A percentile compares a stretch with the other conserved stretches of the same genome.
Conservation (phyloP, 208 protist species). For the Strigomonas oncopelti region DNA sequence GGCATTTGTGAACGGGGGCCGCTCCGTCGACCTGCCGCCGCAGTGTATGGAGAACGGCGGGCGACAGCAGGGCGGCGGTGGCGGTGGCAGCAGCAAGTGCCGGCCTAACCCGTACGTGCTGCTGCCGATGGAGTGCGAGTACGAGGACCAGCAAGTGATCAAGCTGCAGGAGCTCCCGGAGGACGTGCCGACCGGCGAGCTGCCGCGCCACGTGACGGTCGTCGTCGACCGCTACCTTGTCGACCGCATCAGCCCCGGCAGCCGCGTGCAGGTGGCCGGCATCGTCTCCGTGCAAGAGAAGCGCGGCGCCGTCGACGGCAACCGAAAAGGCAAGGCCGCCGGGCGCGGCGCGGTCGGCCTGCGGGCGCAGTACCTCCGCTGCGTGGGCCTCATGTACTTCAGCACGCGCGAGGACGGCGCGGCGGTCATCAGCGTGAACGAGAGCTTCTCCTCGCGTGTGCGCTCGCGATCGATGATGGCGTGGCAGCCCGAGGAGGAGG, state of each 20-base stretch:
- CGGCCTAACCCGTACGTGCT: constrained; percentile 91
- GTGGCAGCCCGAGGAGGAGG: constrained; percentile 89
- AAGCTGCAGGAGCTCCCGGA: constrained; percentile 95
- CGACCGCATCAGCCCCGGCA: constrained; percentile 93
- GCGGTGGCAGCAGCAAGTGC: constrained; percentile 53
- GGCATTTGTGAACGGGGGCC: constrained; percentile 73
- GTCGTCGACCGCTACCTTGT: constrained; percentile 90
- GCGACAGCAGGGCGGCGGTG: constrained; percentile 22
- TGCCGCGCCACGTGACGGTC: constrained; percentile 86
- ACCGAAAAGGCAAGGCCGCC: constrained; percentile 23
- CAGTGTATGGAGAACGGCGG: constrained; percentile 85
- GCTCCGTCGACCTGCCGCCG: constrained; percentile 71
- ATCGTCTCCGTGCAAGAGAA: constrained; percentile 86
- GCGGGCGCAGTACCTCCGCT: constrained; percentile 87
- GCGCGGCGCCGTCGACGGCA: constrained; percentile 45
- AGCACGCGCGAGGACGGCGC: constrained; percentile 11
- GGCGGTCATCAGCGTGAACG: constrained; percentile 76
- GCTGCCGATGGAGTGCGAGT: constrained; percentile 90
- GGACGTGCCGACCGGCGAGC: constrained; percentile 91
- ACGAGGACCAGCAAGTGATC: constrained; percentile 90
- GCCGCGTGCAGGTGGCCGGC: constrained; percentile 93
- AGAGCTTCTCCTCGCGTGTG: constrained; percentile 85
- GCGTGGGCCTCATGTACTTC: constrained; percentile 84
- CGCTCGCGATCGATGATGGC: constrained; percentile 66
- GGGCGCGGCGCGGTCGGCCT: constrained; percentile 64